Evolutionary conservation across 2,329 filamentous ascomycete genomes (phyloP), one percentile per base, ranked within the genome.

Genomic region (Juglanconis sp.): DNA sequence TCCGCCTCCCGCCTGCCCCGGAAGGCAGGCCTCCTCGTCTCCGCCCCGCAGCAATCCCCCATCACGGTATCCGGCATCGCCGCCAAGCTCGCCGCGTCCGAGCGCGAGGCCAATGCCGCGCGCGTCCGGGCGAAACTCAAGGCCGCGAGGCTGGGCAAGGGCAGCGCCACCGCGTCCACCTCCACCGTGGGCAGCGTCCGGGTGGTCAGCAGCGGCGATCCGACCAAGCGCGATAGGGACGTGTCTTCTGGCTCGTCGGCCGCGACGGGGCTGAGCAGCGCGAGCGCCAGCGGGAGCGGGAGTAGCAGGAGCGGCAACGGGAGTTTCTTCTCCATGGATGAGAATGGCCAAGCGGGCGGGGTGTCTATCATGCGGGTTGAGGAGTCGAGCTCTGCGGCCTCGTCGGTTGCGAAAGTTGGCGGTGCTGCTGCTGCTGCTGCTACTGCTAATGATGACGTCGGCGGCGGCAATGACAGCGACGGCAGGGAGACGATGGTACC

Each of bases 31-130:
- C 60, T 65, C 8, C 64, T 68, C 17, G 64, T 68, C 24, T 75
- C 75, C 4, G 68, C 71, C 1, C 73, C 76, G 5, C 79, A 81
- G 53, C 83, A 86, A 64, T 84, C 80, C 34, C 84, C 84, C 0
- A 71, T 87, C 3, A 86, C 81, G 24, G 86, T 87, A 79, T 82
- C 83, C 8, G 80, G 76, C 38, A 88, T 88, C 63, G 81, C 83
- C 0, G 84, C 84, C 34, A 88, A 88, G 70, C 76, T 88, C 0
- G 86, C 84, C 1, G 85, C 86, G 2, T 84, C 85, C 0, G 86
- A 88, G 64, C 78, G 83, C 17, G 84, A 87, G 56, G 86, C 86
- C 4, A 84, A 87, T 64, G 85, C 85, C 1, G 85, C 85, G 1
- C 78, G 85, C 31, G 84, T 87, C 0, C 76, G 85, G 3, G 86